Evolutionary conservation across 306 rosid genomes (phyloP).

Genomic region (Fragaria ananassa): DNA sequence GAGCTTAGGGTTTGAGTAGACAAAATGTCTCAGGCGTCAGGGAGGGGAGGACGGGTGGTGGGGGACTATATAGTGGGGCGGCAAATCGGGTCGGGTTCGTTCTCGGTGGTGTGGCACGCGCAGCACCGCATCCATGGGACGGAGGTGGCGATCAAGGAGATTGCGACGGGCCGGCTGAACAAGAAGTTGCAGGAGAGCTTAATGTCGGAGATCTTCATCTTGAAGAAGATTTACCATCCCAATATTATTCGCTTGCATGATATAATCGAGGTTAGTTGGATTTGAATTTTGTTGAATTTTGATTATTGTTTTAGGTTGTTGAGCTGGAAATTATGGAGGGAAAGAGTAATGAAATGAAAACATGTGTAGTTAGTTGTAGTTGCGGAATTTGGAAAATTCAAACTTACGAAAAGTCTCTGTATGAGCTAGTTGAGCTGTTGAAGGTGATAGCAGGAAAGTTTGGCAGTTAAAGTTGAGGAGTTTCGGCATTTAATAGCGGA

Average conservation of each 20-base stretch:
- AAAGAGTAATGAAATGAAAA: too few relatives aligned
- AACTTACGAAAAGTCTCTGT: not conserved
- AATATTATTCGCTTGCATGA: conserved; percentile 87
- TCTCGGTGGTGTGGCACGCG: conserved; percentile 95
- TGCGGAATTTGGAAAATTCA: not conserved
- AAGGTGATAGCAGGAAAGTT: not conserved
- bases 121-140: conserved; percentile 86
- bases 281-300: not conserved
- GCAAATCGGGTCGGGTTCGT: conserved; percentile 94
- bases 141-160: conserved; percentile 97
- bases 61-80: conserved; percentile 76
- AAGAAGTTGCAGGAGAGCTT: conserved; percentile 89
- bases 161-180: conserved; percentile 67
- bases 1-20: conserved; percentile 37
- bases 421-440: conserved; percentile 2
- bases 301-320: not conserved
- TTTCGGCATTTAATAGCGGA: not conserved
- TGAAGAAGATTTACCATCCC: conserved; percentile 79
- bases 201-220: conserved; percentile 84
- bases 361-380: not conserved
- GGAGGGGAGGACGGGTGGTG: conserved; percentile 56
- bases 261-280: conserved; percentile 63
- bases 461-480: not conserved
- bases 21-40: conserved; percentile 62
- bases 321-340: conserved; percentile 3